Base-by-base conservation (phyloP, 768 basidiomycete species). In the Suillus tomentosus region DNA sequence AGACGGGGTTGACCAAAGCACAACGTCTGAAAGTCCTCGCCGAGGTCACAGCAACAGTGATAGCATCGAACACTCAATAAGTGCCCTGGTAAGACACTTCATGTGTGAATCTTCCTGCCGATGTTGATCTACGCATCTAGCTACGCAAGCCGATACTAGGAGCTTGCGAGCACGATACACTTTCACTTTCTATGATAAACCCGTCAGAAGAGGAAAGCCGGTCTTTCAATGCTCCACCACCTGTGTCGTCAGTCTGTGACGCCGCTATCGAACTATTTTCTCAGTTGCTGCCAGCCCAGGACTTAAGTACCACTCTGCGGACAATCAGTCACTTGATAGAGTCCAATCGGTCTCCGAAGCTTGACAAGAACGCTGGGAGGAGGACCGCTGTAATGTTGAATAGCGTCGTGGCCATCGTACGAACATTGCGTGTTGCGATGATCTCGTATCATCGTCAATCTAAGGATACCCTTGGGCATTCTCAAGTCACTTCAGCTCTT, bases 181-280 rank as follows among this genome's bases (percentile, higher is more conserved):
- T 92, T 37, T 85, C 85, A 1, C 79, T 92, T 3, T 94, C 86
- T 70, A 82, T 86, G 70, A 76, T 77, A n/a, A 76, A 74, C 31
- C 73, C 81, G 17, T 73, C 77, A 1, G 79, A 81, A 60, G 73
- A 79, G 8, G 83, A 84, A 62, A 83, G 83, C 58, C 69, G 71
- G 14, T 70, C 81, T 50, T 76, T 84, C 3, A 88, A 90, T 69
- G 85, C 91, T 9, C 87, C 92, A 9, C 88, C 95, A 3, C 80
- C 95, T 3, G 82, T 85, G 0, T 94, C 94, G 0, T 86, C 91
- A 5, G 91, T 94, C 11, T 91, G 97, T 34, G 92, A 98, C 73
- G 87, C 90, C 7, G 91, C 94, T 0, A 88, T 99, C n/a, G 87
- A 91, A 50, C 81, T 98, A 3, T 98, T 98, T 69, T 81, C 92